A percentile compares a stretch with the other conserved stretches of the same genome.
These are phyloP conservation scores for Pyronema omphalodes DNA, from an alignment of 495 filamentous ascomycete genomes.

Conservation along the genomic window DNA sequence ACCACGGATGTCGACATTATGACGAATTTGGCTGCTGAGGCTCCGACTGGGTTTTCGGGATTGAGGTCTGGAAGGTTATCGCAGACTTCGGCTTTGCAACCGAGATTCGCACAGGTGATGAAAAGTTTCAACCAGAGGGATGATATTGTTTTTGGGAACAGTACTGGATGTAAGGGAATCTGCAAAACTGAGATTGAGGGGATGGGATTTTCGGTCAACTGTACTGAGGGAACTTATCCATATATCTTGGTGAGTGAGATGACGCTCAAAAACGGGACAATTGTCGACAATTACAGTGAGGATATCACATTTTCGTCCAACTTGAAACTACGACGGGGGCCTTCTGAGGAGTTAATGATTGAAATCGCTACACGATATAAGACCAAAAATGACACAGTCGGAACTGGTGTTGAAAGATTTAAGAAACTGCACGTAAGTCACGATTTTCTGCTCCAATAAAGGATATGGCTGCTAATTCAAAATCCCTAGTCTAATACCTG, in stretches of 20 bases:
- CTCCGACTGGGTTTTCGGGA: conserved; percentile 4
- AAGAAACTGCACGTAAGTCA: conserved; percentile 5
- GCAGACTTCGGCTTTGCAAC: background rate
- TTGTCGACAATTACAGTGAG: background rate
- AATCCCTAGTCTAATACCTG: background rate
- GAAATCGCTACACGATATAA: background rate
- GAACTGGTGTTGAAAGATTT: background rate
- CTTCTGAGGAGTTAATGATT: background rate
- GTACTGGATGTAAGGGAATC: background rate
- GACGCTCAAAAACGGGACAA: background rate
- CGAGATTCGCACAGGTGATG: background rate
- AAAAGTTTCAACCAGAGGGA: background rate
- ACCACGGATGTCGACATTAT: background rate
- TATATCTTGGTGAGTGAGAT: background rate
- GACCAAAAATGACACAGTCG: background rate
- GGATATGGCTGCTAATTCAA: background rate
- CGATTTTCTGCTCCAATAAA: background rate
- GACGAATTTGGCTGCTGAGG: conserved; percentile 1
- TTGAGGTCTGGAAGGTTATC: background rate
- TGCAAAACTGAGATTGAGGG: conserved; percentile 5
- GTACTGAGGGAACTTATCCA: conserved; percentile 1
- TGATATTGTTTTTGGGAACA: background rate
- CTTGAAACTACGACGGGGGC: background rate
- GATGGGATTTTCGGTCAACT: conserved; percentile 7
- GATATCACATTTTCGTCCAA: conserved; percentile 1